Base-by-base conservation (phyloP, 331 rosid genomes). In the Prunus yedoensis region DNA sequence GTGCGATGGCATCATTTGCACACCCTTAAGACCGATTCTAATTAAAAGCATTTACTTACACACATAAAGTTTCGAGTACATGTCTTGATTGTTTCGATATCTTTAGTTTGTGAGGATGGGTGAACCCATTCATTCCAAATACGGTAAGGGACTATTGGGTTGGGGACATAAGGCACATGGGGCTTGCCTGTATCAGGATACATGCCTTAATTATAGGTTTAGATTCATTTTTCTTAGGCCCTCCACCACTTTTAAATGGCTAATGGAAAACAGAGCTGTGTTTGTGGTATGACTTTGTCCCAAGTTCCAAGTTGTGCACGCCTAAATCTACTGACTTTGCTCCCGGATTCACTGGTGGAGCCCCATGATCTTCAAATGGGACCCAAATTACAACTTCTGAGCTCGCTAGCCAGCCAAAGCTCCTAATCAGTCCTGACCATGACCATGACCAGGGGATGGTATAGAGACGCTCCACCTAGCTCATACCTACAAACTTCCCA, bases 391-490 rank as follows among this genome's bases (percentile, higher is more conserved):
- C 60, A 61, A 47, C 70, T 28, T 11, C 16, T 28, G 30, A 18
- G 60, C 49, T 32, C 10, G 58, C 58, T 52, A 52, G 21, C 58
- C 9, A 52, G 13, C 66, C 27, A n/a, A 46, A 46, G 77, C 56
- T 45, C 68, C 46, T n/a, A 0, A 17, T 18, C 41, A 9, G 50
- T 54, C 64, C 54, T 32, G 43, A 47, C 50, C 68, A 16, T 35
- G 41, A 35, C 16, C 64, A 21, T 32, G 51, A 74, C 49, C 63
- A 41, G 51, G 30, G 73, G 41, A 10, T 16, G 21, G 16, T 15
- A 82, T 27, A 82, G 61, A 67, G 86, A 82, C 83, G 54, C 9
- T 21, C 47, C 62, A 78, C 78, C 83, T 58, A 75, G 75, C 83
- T 50, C 70, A 43, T 30, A 60, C 82, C 85, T 52, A 61, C 54